Evolutionary conservation across 2,329 filamentous ascomycete genomes (phyloP), one percentile per base, ranked within the genome.

Genomic region (Colletotrichum cereale): DNA sequence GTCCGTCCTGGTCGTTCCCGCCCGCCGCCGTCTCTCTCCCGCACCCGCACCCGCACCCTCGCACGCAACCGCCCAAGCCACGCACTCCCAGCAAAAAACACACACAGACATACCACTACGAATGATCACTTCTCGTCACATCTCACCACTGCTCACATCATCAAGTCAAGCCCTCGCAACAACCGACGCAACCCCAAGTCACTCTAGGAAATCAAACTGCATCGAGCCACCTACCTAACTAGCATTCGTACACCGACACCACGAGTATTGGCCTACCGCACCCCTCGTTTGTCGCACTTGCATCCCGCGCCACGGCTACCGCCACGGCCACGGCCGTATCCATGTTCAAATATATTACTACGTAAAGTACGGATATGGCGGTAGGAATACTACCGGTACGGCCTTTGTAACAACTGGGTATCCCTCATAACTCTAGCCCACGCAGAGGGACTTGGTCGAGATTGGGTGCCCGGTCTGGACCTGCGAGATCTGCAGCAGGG

Each of bases 401-500:
- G 42, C 42, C 21, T 44, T 44, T 44, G 42, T 12, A 44, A 44
- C 31, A 34, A 34, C 31, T 8, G 4, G 31, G 38, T 40, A 18
- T 18, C 38, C 40, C 36, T n/a, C 12, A 12, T n/a, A 14, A 24
- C 47, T 6, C 47, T 14, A 16, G 38, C 38, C 38, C 31, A 3
- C n/a, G 12, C 6, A 48, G 29, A 48, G 34, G 16, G 24, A 29
- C 42, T 26, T 47, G 34, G n/a, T 8, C 31, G 16, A 52, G 26
- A 52, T 29, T 40, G 44, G n/a, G 11, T 47, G 44, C 31, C 50
- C 44, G 58, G 18, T 47, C 65, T 24, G 44, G 47, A 48, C 31
- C 63, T 57, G 48, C 47, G 38, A 42, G 67, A 71, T 71, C 63
- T 40, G 14, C 42, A 47, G 40, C 67, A 71, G 52, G 67, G 67